A percentile compares a stretch with the other conserved stretches of the same genome.
Evolutionary conservation across 2,329 filamentous ascomycete genomes (phyloP).

Genomic region (Trichoderma guizhouense): DNA sequence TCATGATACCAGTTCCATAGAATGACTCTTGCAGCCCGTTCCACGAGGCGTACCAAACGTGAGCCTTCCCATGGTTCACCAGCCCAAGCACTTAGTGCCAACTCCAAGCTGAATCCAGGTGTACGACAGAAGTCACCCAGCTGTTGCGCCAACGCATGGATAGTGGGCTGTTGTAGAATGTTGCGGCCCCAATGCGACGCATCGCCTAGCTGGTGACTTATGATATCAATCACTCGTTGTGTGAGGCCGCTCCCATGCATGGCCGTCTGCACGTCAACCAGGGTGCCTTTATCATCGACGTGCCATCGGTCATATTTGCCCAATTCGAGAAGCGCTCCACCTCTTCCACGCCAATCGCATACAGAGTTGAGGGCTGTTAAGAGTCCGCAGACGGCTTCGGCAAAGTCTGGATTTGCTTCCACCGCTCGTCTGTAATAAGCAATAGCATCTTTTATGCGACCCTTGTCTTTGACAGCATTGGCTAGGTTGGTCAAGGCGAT

Average conservation of each 20-base stretch:
- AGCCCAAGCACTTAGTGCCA: constrained; percentile 58
- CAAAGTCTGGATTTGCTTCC: constrained; percentile 87
- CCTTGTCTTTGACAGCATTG: constrained; percentile 96
- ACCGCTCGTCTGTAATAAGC: constrained; percentile 88
- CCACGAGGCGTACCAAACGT: constrained; percentile 75
- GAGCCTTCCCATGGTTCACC: constrained; percentile 85
- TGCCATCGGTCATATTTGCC: constrained; percentile 88
- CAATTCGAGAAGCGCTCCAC: constrained; percentile 72
- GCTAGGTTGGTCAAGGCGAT: constrained; percentile 95
- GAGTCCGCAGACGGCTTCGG: constrained; percentile 92
- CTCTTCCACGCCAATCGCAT: constrained; percentile 88
- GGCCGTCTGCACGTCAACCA: constrained; percentile 66
- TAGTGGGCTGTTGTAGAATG: constrained; percentile 54
- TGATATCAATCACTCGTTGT: constrained; percentile 85
- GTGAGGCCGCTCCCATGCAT: constrained; percentile 74
- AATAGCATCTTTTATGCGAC: constrained; percentile 88
- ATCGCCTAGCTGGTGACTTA: constrained; percentile 81
- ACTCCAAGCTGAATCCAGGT: constrained; percentile 35
- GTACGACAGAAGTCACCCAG: constrained; percentile 40
- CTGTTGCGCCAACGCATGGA: constrained; percentile 50
- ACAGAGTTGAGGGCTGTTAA: constrained; percentile 95
- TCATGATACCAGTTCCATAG: constrained; percentile 88
- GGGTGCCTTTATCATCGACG: constrained; percentile 78
- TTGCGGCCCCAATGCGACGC: constrained; percentile 83
- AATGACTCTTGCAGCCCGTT: constrained; percentile 74